A percentile compares a stretch with the other conserved stretches of the same genome.
phyloP scores from a whole-genome alignment of 352 stramenopile genomes.

The Thalassiosira mediterranea region DNA sequence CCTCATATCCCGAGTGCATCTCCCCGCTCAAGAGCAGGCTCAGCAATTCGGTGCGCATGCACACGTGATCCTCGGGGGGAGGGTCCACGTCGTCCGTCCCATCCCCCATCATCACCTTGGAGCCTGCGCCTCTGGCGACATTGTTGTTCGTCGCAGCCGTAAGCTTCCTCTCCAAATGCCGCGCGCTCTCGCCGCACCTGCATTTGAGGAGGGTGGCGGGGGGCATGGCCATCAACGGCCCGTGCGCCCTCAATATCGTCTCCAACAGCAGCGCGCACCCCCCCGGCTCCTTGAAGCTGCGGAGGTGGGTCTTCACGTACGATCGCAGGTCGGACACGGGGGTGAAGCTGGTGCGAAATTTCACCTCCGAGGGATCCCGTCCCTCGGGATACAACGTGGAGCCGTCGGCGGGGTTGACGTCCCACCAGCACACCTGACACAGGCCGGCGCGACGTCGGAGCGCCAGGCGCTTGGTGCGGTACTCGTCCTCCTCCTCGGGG shows the following conservation, averaged over 20 bases:
- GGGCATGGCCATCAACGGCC: slow-evolving; percentile 8
- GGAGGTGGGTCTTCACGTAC: slow-evolving; percentile 69
- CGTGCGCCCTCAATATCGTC: slow-evolving; percentile 72
- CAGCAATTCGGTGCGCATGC: slow-evolving; percentile 60
- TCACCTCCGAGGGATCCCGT: slow-evolving; percentile 35
- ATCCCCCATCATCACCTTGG: neutral
- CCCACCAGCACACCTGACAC: slow-evolving; percentile 71
- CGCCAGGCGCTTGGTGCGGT: slow-evolving; percentile 21
- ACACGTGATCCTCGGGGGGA: slow-evolving; percentile 51
- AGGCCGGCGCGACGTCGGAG: slow-evolving; percentile 55
- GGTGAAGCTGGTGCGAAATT: slow-evolving; percentile 57
- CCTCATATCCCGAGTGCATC: slow-evolving; percentile 40
- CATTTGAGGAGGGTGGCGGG: slow-evolving; percentile 21
- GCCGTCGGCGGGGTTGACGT: slow-evolving; percentile 36
- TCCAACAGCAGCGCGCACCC: slow-evolving; percentile 81
- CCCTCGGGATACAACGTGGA: slow-evolving; percentile 22
- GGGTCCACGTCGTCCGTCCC: neutral
- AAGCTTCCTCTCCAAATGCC: slow-evolving; percentile 24
- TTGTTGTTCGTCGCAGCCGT: slow-evolving; percentile 21
- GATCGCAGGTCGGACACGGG: slow-evolving; percentile 67
- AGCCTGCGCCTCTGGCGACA: too few relatives aligned
- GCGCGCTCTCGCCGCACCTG: slow-evolving; percentile 34
- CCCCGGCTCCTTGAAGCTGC: slow-evolving; percentile 60
- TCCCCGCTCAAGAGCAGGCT: slow-evolving; percentile 73
- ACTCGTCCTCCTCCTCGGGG: slow-evolving; percentile 31